Percentiles rank a stretch among this genome's conserved stretches.
Conservation (phyloP, 352 stramenopile genomes). For the Phytophthora pini region DNA sequence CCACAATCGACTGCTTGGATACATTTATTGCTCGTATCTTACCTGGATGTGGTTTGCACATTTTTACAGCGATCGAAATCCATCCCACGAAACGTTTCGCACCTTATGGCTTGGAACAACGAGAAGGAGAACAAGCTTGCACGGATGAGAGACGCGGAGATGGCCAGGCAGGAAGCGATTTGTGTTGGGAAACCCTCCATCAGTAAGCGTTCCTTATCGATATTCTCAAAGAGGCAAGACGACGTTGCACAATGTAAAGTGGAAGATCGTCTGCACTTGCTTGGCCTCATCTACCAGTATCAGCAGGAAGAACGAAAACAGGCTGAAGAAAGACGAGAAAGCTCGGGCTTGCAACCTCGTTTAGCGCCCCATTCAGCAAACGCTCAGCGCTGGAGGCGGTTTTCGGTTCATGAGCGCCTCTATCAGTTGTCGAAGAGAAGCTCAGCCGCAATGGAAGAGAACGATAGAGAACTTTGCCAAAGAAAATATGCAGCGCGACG, state of each 20-base stretch:
- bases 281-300: constrained; percentile 76
- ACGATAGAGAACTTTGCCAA: constrained; percentile 6
- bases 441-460: background rate
- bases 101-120: constrained; percentile 68
- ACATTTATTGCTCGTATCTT: background rate
- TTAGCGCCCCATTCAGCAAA: constrained; percentile 67
- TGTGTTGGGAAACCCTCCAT: constrained; percentile 46
- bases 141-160: constrained; percentile 47
- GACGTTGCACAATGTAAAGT: constrained; percentile 71
- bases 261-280: constrained; percentile 70
- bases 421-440: constrained; percentile 49
- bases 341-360: constrained; percentile 28
- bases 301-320: constrained; percentile 62
- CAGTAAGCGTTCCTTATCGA: constrained; percentile 34
- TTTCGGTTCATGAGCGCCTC: constrained; percentile 58
- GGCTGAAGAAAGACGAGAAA: constrained; percentile 17
- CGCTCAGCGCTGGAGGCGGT: constrained; percentile 29
- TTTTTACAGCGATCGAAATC: constrained; percentile 58
- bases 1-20: background rate
- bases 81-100: constrained; percentile 61
- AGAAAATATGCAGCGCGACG: background rate
- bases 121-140: constrained; percentile 65
- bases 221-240: constrained; percentile 48
- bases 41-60: constrained; percentile 1
- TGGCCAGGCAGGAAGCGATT: constrained; percentile 30